Base-by-base conservation (phyloP, 75 land plant species). In the Pseudotsuga menziesii region DNA sequence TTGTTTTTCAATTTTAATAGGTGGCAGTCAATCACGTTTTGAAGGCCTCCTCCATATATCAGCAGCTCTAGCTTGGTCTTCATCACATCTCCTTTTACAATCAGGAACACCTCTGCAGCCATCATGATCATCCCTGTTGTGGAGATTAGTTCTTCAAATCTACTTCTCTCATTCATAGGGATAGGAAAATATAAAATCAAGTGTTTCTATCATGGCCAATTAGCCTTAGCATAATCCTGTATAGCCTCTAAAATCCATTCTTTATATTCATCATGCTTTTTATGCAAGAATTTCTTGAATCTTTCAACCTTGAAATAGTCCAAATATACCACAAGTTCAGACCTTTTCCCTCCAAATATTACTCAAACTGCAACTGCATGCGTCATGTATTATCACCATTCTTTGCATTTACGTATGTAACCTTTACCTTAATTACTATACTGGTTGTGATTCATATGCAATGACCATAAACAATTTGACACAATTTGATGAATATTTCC, bases 191-290 rank as follows among this genome's bases (percentile, higher is more conserved):
- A n/a, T n/a, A n/a, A n/a, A n/a, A n/a, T n/a, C n/a, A n/a, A n/a
- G n/a, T n/a, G n/a, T n/a, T n/a, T n/a, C 63, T 86, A 90, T 20
- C 77, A 75, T 3, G 89, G 91, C 92, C 94, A 88, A 70, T 82
- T 81, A 61, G 85, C 82, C 59, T 89, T 90, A 36, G 86, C 75
- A 77, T 22, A 79, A 52, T 89, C 91, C 39, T 83, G 79, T 59
- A 78, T 84, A 58, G 52, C 81, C 55, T 92, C 91, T 29, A 27
- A 66, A 20, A 52, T 71, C 85, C 81, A 79, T 36, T 73, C 88
- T 77, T 77, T 8, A 12, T 83, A 41, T 57, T 87, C 91, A 25
- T 77, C 80, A 56, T 58, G 3, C 75, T 84, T 89, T 32, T 62
- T 58, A 58, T 20, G 57, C 11, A 73, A 32, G 19, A 75, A 27